phyloP scores from a whole-genome alignment of 257 asterid genomes.

The Capsicum rhomboideum region DNA sequence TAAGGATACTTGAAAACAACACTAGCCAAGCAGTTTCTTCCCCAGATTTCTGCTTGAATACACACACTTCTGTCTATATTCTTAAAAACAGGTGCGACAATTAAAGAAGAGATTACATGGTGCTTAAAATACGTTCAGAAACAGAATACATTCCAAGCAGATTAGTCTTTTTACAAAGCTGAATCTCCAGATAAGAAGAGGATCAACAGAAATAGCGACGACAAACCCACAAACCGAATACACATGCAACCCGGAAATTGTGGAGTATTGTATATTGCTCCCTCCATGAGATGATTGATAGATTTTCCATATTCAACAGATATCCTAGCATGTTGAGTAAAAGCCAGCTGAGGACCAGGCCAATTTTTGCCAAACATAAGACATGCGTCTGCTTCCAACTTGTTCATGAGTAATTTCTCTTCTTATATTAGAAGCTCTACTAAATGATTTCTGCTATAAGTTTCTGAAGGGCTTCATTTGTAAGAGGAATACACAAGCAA shows the following conservation, averaged over 20 bases:
- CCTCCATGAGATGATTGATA: background rate
- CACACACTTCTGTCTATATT: background rate
- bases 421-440: slow-evolving; percentile 6
- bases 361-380: background rate
- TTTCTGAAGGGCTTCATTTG: slow-evolving; percentile 71
- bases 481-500: slow-evolving; percentile 69
- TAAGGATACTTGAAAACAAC: background rate
- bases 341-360: background rate
- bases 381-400: background rate
- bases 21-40: background rate
- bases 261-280: background rate
- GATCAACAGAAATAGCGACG: background rate
- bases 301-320: background rate
- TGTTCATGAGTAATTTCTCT: background rate
- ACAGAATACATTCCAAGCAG: background rate
- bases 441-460: slow-evolving; percentile 60
- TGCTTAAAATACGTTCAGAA: background rate
- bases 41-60: background rate
- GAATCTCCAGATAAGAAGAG: background rate
- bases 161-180: background rate
- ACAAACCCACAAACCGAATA: background rate
- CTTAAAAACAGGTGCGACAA: background rate
- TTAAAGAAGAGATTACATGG: background rate
- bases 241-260: background rate
- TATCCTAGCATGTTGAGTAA: background rate